These are phyloP conservation scores for Talaromyces thailandensis DNA, from an alignment of 495 filamentous ascomycete genomes.

Conservation along the genomic window DNA sequence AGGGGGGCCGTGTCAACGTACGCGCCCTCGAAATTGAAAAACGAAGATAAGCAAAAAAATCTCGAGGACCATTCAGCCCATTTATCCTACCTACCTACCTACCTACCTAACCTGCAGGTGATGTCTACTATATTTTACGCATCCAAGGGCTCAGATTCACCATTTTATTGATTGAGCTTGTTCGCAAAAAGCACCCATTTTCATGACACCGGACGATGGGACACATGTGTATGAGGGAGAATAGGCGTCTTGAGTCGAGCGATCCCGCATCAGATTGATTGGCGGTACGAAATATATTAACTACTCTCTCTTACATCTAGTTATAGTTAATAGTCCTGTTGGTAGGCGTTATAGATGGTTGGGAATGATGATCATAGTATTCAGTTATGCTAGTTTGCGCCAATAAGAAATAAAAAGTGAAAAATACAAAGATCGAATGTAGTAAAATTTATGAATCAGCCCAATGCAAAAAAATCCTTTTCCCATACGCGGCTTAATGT, in stretches of 20 bases:
- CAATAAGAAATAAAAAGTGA: neutral
- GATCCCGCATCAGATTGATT: conserved; percentile 21
- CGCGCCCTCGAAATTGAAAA: too few relatives aligned
- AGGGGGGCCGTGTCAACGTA: too few relatives aligned
- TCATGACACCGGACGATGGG: too few relatives aligned
- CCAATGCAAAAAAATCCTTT: neutral
- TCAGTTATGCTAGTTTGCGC: neutral
- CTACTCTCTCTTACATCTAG: neutral
- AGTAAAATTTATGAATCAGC: neutral
- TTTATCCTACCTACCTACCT: too few relatives aligned
- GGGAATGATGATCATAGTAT: neutral
- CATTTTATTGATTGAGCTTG: too few relatives aligned
- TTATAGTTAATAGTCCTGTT: neutral
- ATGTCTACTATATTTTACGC: too few relatives aligned
- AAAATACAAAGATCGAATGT: neutral
- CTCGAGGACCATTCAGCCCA: too few relatives aligned
- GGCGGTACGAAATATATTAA: conserved; percentile 36
- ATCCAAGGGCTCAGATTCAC: too few relatives aligned
- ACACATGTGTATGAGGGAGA: too few relatives aligned
- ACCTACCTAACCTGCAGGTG: too few relatives aligned
- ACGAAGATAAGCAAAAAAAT: too few relatives aligned
- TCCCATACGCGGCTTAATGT: neutral
- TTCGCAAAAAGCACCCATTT: too few relatives aligned
- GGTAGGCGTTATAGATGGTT: neutral
- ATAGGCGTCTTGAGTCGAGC: conserved; percentile 23